Percentiles rank a stretch among this genome's conserved stretches.
Evolutionary conservation across 169 alveolate species (phyloP).

Genomic region (Cryptosporidium muris): DNA sequence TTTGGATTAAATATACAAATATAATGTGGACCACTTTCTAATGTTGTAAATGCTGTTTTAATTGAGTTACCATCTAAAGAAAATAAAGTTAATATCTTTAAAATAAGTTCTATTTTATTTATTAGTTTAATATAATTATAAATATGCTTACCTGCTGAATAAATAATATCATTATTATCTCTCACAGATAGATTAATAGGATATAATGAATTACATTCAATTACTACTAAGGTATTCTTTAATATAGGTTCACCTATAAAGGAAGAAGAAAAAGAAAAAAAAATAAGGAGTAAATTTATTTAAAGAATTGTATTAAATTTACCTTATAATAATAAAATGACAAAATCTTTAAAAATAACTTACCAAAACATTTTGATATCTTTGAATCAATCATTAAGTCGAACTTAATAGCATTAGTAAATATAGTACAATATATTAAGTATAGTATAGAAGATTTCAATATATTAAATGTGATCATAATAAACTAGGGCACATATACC

Average conservation of each 20-base stretch:
- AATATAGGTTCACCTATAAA: slow-evolving; percentile 51
- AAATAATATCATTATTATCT: slow-evolving; percentile 3
- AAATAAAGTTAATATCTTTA: neutral
- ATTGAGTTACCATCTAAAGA: slow-evolving; percentile 14
- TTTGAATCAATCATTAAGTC: too few species aligned
- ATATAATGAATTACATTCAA: neutral
- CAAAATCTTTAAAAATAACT: neutral
- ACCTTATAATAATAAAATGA: too few species aligned
- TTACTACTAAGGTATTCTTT: slow-evolving; percentile 22
- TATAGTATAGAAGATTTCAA: too few species aligned
- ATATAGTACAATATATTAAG: too few species aligned
- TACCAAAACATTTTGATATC: neutral
- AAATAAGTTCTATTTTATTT: neutral
- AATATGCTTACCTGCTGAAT: slow-evolving; percentile 9
- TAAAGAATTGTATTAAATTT: too few species aligned
- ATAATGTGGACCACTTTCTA: slow-evolving; percentile 20
- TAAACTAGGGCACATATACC: too few species aligned
- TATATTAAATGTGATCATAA: too few species aligned
- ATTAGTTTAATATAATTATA: neutral
- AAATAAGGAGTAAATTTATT: neutral
- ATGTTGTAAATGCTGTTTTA: slow-evolving; percentile 56
- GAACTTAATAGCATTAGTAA: too few species aligned
- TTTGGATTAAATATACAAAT: slow-evolving; percentile 28
- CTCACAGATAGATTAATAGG: too few species aligned
- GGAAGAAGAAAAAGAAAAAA: neutral